Base-by-base conservation (phyloP, 495 filamentous ascomycete genomes). In the Penicillium goetzii region DNA sequence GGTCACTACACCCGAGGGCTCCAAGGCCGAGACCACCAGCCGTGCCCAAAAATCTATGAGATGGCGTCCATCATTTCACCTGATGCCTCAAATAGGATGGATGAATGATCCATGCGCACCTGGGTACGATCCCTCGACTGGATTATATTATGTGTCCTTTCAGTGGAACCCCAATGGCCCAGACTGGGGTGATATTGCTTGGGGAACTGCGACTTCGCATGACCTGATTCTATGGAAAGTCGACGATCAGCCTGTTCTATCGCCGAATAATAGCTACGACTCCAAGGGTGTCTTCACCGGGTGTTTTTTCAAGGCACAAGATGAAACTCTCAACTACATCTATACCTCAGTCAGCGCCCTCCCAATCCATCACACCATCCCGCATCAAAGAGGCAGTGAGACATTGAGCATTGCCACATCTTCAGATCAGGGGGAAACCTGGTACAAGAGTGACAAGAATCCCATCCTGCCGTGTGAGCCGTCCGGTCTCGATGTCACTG, bases 21-120 rank as follows among this genome's bases (percentile, higher is more conserved):
- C 12, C 43, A 52, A 51, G 12, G n/a, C 19, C 14, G 43, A 51
- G 14, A 25, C 5, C 23, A 26, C 11, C 10, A 59, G 21, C n/a
- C 11, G 26, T 15, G 30, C 45, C 58, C 30, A 59, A 28, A 25
- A 10, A 17, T 51, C 14, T 38, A 32, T 8, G 8, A 51, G 58
- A 51, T 59, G 58, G 58, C 58, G 58, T 26, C 58, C 58, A 26
- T 59, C 58, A 1, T 59, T 36, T 25, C 58, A 59, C 25, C 17
- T 59, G 10, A 52, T 59, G 45, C 58, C 58, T 59, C 58, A 52
- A 33, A 28, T 32, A 11, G 58, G 58, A 23, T 71, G 59, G 61
- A 66, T 63, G 34, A 63, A 63, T 47, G 61, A 68, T 59, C 65
- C 65, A 23, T 67, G 65, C 34, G 65, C 65, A 33, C 65, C 65